Base-by-base conservation (phyloP, 116 monocot genomes). In the Zostera marina region DNA sequence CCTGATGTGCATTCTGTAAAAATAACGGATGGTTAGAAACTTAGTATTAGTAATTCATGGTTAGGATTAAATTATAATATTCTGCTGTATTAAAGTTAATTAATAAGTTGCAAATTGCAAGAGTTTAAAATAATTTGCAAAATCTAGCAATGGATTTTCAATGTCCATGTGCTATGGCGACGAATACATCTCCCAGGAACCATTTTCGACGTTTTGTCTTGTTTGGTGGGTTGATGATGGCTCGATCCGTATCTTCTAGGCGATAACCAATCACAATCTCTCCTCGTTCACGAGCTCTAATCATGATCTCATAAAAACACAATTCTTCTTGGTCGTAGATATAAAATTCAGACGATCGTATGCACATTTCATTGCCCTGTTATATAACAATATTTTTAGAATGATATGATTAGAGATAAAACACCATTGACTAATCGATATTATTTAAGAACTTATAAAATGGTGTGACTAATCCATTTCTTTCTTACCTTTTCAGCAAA, bases 211-310 rank as follows among this genome's bases (percentile, higher is more conserved):
- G 32, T 68, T 73, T 68, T 11, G 70, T 52, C 76, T 91, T 91
- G 5, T 55, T 47, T 5, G 63, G 63, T 22, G 91, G 91, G 24
- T 91, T 91, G 24, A 91, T 91, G 46, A 82, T 75, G 10, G 91
- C 91, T n/a, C 72, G 75, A 15, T 91, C 91, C 0, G 68, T 70
- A 42, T 77, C 71, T 20, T 70, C 82, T 5, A 80, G 70, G 14
- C 86, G 85, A 68, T 80, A 86, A 4, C 86, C 91, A 16, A 91
- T 91, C n/a, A 91, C 86, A 44, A 86, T 82, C 58, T 91, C 91
- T 25, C 60, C 64, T 56, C 82, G 77, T 55, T 70, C 73, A 13
- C 82, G 74, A 43, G 75, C 86, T 54, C 82, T 79, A 7, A 66
- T 69, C 91, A 85, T 85, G 51, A 91, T 82, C 56, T 91, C 86